Evolutionary conservation across 75 land plant genomes (phyloP), one percentile per base, ranked within the genome.

Genomic region (Azolla pinnata): DNA sequence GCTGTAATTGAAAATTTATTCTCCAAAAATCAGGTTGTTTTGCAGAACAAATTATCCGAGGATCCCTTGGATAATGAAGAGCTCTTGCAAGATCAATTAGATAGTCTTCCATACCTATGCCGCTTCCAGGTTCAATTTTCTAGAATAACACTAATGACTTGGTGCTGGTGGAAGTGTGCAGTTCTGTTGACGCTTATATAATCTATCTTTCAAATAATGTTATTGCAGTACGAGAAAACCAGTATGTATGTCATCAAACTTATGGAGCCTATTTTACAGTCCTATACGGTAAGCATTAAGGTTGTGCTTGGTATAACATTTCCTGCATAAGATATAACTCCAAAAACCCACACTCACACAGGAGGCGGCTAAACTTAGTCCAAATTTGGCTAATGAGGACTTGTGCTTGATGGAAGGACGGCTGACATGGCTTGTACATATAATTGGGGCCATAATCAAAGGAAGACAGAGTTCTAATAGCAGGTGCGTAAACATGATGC

Each of bases 51-150:
- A 44, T 61, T 79, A 33, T 73, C 85, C 28, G 97, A 90, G 54
- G 81, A 90, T 75, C 97, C 97, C 23, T 59, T 90, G 26, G 97
- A 90, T 54, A 87, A 84, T 71, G 97, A 81, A 63, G 97, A 90
- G 40, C 83, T 84, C 38, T 77, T 90, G 65, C 97, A 90, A 62
- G 97, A 90, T 60, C 97, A 90, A 63, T 81, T 90, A 12, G 97
- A 90, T 54, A 75, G 81, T 69, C 71, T 90, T 68, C 97, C 97
- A 29, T 73, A 79, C 50, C 78, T 90, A 16, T 90, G 97, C 50
- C 73, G 85, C 50, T 90, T 87, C 61, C 92, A 87, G 92, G 92
- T 79, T 52, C 24, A 23, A 8, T 17, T 8, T 7, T 56, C 32
- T 9, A 25, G n/a, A n/a, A n/a, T n/a, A n/a, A n/a, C n/a, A n/a